phyloP scores from a whole-genome alignment of 2,329 filamentous ascomycete species.

The Nemania sp. region DNA sequence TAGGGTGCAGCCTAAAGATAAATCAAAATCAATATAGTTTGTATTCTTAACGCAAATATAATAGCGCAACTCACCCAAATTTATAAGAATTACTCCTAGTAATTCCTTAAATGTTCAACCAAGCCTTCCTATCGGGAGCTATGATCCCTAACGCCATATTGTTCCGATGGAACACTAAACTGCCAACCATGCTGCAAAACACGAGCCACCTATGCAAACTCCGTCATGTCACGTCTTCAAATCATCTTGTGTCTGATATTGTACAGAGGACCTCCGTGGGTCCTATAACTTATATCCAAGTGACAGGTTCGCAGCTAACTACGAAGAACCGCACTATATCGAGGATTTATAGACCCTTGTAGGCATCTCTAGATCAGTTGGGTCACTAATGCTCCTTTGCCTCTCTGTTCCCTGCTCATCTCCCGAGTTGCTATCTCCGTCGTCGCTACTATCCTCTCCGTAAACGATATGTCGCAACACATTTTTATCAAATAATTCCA shows the following conservation, averaged over 20 bases:
- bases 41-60: constrained; percentile 16
- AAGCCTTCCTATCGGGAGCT: not conserved
- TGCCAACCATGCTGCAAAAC: constrained; percentile 13
- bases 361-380: constrained; percentile 36
- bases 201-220: constrained; percentile 14
- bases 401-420: constrained; percentile 59
- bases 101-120: constrained; percentile 11
- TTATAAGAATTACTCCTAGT: constrained; percentile 3
- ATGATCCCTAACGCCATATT: constrained; percentile 21
- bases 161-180: constrained; percentile 15
- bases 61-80: constrained; percentile 16
- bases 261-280: constrained; percentile 15
- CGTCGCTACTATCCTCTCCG: constrained; percentile 57
- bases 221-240: constrained; percentile 6
- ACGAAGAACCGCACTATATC: constrained; percentile 23
- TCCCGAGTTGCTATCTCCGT: constrained; percentile 48
- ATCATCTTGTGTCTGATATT: constrained; percentile 18
- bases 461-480: constrained; percentile 85
- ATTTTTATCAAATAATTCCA: constrained; percentile 91
- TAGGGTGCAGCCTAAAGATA: too few relatives aligned
- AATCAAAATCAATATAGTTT: too few relatives aligned
- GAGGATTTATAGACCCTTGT: constrained; percentile 26
- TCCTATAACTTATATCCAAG: constrained; percentile 22
- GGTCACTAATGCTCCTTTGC: constrained; percentile 55
- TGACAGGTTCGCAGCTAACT: constrained; percentile 9